These are phyloP conservation scores for Fraxinus paxiana DNA, from an alignment of 305 asterid species.

Conservation along the genomic window DNA sequence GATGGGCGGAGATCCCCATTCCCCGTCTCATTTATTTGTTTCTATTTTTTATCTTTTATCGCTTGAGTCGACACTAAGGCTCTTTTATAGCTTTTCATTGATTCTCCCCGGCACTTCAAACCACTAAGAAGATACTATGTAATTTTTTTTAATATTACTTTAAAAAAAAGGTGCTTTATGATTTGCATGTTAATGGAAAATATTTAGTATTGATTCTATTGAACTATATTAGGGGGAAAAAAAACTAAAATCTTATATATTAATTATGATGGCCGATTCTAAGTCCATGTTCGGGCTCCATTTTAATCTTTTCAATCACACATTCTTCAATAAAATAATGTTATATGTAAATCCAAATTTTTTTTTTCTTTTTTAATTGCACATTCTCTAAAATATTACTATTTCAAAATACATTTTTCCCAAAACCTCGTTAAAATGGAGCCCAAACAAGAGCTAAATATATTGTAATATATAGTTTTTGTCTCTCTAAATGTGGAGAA, in stretches of 20 bases:
- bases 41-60: neutral
- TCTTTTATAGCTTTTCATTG: neutral
- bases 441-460: neutral
- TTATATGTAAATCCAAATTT: too few species aligned
- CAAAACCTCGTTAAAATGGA: neutral
- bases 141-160: neutral
- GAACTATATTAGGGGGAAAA: neutral
- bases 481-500: constrained; percentile 72
- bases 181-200: neutral
- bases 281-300: neutral
- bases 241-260: neutral
- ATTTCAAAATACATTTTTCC: neutral
- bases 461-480: too few species aligned
- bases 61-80: neutral
- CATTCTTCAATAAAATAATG: neutral
- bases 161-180: too few species aligned
- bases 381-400: neutral
- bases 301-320: too few species aligned
- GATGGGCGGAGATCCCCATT: neutral
- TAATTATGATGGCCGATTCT: neutral
- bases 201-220: neutral
- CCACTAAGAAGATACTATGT: neutral
- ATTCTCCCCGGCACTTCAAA: neutral
- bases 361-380: neutral
- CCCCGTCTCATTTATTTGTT: neutral